phyloP scores from a whole-genome alignment of 2,329 filamentous ascomycete genomes.

The Arthroderma sp. region DNA sequence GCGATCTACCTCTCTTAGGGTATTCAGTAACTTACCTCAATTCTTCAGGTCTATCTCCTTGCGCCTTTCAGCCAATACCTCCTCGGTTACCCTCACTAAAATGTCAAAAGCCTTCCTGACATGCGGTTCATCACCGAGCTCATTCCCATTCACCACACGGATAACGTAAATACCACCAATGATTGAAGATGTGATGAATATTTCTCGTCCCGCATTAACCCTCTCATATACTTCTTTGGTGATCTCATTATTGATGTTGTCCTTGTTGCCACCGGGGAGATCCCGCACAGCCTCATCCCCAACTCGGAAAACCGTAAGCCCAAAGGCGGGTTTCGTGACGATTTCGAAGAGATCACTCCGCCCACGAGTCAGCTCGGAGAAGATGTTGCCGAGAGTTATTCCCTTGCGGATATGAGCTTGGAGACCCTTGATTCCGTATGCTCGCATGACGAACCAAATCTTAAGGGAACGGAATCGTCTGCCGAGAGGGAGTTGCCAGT shows the following conservation, averaged over 20 bases:
- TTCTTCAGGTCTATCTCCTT: neutral
- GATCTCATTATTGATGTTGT: constrained; percentile 29
- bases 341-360: constrained; percentile 62
- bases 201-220: constrained; percentile 60
- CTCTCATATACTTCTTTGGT: constrained; percentile 65
- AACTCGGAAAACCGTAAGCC: constrained; percentile 62
- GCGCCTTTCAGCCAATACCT: constrained; percentile 21
- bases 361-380: constrained; percentile 46
- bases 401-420: constrained; percentile 58
- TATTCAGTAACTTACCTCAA: neutral
- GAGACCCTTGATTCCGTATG: constrained; percentile 66
- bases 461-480: constrained; percentile 79
- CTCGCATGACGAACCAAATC: constrained; percentile 86
- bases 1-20: no score
- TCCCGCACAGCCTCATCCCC: constrained; percentile 27
- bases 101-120: constrained; percentile 61
- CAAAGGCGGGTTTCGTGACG: constrained; percentile 61
- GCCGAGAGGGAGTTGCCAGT: constrained; percentile 94
- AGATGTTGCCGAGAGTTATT: constrained; percentile 55
- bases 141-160: constrained; percentile 62
- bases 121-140: constrained; percentile 57
- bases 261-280: neutral
- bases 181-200: constrained; percentile 69
- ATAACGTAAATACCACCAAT: constrained; percentile 65
- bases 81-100: constrained; percentile 51